phyloP scores from a whole-genome alignment of 2,329 filamentous ascomycete species.

The Harringtonia aguacate region DNA sequence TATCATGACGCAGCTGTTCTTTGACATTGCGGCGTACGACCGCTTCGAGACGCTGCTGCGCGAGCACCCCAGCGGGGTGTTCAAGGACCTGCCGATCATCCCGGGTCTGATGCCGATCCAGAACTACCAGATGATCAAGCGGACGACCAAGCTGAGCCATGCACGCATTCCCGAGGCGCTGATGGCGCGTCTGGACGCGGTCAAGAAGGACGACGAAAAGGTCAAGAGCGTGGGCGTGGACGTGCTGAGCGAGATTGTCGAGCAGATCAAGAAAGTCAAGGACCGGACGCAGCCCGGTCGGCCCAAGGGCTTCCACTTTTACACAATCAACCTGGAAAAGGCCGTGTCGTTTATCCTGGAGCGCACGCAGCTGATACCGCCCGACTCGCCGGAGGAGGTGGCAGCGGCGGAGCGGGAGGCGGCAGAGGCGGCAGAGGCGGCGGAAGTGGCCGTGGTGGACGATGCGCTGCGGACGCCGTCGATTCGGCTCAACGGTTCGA shows the following conservation, averaged over 20 bases:
- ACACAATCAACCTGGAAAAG: conserved; percentile 93
- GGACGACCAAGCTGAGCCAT: conserved; percentile 90
- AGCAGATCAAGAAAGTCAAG: conserved; percentile 59
- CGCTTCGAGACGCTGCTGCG: conserved; percentile 68
- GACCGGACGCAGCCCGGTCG: conserved; percentile 34
- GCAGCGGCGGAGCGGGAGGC: no score
- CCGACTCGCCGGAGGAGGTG: conserved; percentile 31
- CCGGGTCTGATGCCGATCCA: conserved; percentile 97
- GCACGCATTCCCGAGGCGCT: conserved; percentile 66
- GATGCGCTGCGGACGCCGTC: conserved; percentile 33
- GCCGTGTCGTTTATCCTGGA: conserved; percentile 90
- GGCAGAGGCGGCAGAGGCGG: conserved; percentile 27
- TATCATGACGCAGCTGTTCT: conserved; percentile 97
- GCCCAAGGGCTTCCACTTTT: conserved; percentile 87
- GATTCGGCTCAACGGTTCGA: conserved; percentile 40
- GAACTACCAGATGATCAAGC: conserved; percentile 88
- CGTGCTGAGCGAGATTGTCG: conserved; percentile 74
- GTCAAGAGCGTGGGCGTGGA: conserved; percentile 74
- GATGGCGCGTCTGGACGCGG: conserved; percentile 57
- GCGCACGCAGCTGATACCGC: conserved; percentile 69
- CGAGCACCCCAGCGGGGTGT: conserved; percentile 71
- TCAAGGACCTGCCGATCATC: conserved; percentile 81
- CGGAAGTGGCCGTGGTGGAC: conserved; percentile 40
- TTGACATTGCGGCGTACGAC: conserved; percentile 75
- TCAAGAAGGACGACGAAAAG: conserved; percentile 69